Evolutionary conservation across 345 rosid genomes (phyloP).

Genomic region (Pistacia atlantica): DNA sequence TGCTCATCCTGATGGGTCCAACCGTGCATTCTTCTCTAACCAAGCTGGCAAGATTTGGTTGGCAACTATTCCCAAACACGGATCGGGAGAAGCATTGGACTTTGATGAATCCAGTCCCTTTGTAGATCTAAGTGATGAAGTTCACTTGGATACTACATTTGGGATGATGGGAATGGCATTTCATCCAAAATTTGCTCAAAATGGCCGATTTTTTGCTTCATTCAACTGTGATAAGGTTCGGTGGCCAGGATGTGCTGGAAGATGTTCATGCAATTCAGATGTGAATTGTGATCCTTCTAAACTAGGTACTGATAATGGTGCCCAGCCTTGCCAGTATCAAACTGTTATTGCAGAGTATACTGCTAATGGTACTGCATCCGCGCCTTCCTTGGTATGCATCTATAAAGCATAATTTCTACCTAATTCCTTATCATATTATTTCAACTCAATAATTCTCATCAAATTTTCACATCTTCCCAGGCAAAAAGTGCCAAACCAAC

Average conservation of each 20-base stretch:
- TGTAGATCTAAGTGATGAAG: constrained; percentile 77
- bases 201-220: constrained; percentile 81
- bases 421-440: constrained; percentile 7
- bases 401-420: background rate
- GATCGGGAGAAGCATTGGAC: constrained; percentile 57
- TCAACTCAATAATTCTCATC: constrained; percentile 5
- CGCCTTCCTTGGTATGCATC: constrained; percentile 53
- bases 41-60: constrained; percentile 78
- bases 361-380: constrained; percentile 52
- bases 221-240: constrained; percentile 80
- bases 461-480: constrained; percentile 38
- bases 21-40: constrained; percentile 73
- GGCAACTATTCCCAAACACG: constrained; percentile 75
- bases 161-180: constrained; percentile 94
- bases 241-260: constrained; percentile 70
- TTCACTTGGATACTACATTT: constrained; percentile 52
- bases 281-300: constrained; percentile 87
- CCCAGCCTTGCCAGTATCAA: constrained; percentile 78
- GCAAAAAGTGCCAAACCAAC: constrained; percentile 67
- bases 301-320: constrained; percentile 58
- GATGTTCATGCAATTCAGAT: constrained; percentile 85
- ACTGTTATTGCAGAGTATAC: constrained; percentile 73
- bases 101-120: constrained; percentile 74
- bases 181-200: constrained; percentile 69
- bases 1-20: constrained; percentile 89